phyloP scores from a whole-genome alignment of 495 filamentous ascomycete genomes.

The Diplogelasinospora grovesii region DNA sequence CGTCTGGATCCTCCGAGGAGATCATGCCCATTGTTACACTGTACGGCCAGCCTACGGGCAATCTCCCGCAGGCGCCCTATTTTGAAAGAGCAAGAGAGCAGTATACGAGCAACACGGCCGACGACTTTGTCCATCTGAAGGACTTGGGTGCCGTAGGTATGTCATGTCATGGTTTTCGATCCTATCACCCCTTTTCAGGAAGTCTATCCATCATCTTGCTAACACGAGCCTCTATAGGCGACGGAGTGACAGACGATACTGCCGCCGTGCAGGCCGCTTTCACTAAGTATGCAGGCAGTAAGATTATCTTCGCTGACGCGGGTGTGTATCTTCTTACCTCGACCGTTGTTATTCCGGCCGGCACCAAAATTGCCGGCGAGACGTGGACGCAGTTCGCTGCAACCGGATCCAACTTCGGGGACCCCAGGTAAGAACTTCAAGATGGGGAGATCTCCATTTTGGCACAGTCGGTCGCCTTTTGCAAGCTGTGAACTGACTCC shows the following conservation, averaged over 20 bases:
- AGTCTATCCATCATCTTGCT: no score
- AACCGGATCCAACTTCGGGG: slow-evolving; percentile 42
- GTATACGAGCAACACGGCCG: slow-evolving; percentile 22
- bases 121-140: slow-evolving; percentile 36
- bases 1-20: no score
- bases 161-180: no score
- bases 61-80: no score
- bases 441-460: background rate
- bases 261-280: slow-evolving; percentile 18
- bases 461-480: accelerated
- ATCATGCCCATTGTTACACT: no score
- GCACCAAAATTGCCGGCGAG: slow-evolving; percentile 41
- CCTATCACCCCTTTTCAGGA: no score
- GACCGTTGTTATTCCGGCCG: slow-evolving; percentile 45
- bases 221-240: slow-evolving; percentile 63
- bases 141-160: no score
- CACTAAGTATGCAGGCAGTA: slow-evolving; percentile 6
- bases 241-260: slow-evolving; percentile 28
- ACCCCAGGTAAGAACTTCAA: no score
- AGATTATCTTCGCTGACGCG: slow-evolving; percentile 62
- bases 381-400: slow-evolving; percentile 39
- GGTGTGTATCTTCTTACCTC: slow-evolving; percentile 34
- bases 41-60: no score
- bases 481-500: slow-evolving; percentile 14
- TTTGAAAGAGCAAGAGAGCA: no score